A percentile compares a stretch with the other conserved stretches of the same genome.
These are phyloP conservation scores for Beauveria scarabaeidicola DNA, from an alignment of 2,329 filamentous ascomycete genomes.

Conservation along the genomic window DNA sequence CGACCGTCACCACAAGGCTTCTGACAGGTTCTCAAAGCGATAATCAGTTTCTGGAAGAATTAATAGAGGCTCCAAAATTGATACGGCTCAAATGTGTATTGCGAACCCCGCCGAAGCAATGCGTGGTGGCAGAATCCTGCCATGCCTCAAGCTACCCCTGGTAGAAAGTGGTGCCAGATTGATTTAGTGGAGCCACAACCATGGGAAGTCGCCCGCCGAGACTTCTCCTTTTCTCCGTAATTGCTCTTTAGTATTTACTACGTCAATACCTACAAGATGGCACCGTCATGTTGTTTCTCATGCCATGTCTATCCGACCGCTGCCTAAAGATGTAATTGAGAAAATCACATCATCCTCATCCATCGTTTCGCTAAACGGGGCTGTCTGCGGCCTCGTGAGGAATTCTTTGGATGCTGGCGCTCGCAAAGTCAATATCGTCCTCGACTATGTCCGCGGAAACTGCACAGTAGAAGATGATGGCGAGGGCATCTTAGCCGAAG, in stretches of 20 bases:
- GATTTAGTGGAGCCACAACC: not conserved
- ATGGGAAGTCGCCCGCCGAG: not conserved
- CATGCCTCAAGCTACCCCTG: constrained; percentile 3
- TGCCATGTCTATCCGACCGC: constrained; percentile 55
- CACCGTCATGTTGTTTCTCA: not conserved
- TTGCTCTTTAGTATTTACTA: not conserved
- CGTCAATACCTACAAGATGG: not conserved
- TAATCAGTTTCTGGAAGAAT: not conserved
- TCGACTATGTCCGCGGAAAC: constrained; percentile 68
- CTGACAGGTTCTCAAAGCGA: not conserved
- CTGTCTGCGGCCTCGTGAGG: constrained; percentile 62
- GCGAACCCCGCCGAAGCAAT: constrained; percentile 3
- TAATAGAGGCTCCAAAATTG: not conserved
- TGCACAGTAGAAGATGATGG: constrained; percentile 84
- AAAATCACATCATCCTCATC: constrained; percentile 80
- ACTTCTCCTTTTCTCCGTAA: too few relatives aligned
- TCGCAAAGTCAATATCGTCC: constrained; percentile 55
- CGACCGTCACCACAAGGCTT: not conserved
- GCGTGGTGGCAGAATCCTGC: constrained; percentile 1
- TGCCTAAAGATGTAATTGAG: constrained; percentile 62
- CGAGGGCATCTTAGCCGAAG: constrained; percentile 60
- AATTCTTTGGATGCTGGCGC: constrained; percentile 81
- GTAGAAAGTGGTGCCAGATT: constrained; percentile 9
- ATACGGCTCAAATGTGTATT: not conserved
- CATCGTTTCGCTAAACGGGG: constrained; percentile 65